Evolutionary conservation across 1,284 basidiomycete species (phyloP).

Genomic region (Ustilago shanxiensis): DNA sequence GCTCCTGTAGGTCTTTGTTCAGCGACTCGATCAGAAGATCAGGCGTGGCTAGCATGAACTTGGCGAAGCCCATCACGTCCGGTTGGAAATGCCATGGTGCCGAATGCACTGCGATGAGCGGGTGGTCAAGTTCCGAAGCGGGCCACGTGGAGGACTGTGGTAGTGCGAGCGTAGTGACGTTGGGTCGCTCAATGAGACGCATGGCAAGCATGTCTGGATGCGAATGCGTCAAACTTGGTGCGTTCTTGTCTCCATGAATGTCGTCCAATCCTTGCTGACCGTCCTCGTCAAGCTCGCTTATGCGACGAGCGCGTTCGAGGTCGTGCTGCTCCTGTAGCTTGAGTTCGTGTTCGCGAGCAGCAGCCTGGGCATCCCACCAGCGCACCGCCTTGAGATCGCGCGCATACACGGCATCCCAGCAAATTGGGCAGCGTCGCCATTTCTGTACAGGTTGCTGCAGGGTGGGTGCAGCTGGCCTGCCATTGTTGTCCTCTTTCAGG

Average conservation of each 20-base stretch:
- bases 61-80: constrained; percentile 87
- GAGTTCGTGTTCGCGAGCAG: constrained; percentile 40
- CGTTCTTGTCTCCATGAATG: constrained; percentile 12
- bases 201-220: constrained; percentile 76
- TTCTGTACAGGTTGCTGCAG: constrained; percentile 43
- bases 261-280: background rate
- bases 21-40: constrained; percentile 80
- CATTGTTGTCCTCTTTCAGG: constrained; percentile 30
- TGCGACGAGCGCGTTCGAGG: constrained; percentile 22
- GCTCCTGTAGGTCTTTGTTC: constrained; percentile 79
- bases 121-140: constrained; percentile 35
- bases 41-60: constrained; percentile 96
- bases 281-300: constrained; percentile 32
- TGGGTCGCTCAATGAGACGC: constrained; percentile 91
- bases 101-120: constrained; percentile 85
- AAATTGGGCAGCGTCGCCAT: constrained; percentile 83
- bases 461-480: constrained; percentile 15
- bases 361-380: constrained; percentile 70
- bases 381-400: constrained; percentile 91
- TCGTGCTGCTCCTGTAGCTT: constrained; percentile 38
- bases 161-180: constrained; percentile 93
- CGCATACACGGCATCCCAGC: constrained; percentile 91
- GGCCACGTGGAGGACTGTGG: constrained; percentile 94
- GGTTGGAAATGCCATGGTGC: constrained; percentile 96
- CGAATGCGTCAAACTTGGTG: constrained; percentile 33